phyloP scores from a whole-genome alignment of 192 early-diverging fungal genomes.

The Backusella tuberculispora region DNA sequence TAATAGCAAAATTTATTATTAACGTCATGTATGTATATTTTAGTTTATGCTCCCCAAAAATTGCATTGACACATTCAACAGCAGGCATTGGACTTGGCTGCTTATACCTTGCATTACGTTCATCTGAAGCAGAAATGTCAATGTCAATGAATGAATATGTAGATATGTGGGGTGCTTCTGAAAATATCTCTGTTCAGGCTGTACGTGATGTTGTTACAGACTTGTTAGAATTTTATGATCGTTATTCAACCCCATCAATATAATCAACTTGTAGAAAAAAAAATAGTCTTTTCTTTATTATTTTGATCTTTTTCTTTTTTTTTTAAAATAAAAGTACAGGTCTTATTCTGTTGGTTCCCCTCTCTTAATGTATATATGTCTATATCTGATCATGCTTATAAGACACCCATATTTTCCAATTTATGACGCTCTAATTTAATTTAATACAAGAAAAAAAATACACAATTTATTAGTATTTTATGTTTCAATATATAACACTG shows the following conservation, averaged over 20 bases:
- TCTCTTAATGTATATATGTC: not conserved
- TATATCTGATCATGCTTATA: not conserved
- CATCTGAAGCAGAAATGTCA: constrained; percentile 25
- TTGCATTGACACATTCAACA: constrained; percentile 31
- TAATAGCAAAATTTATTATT: not conserved
- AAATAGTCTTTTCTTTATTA: not conserved
- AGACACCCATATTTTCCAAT: constrained; percentile 27
- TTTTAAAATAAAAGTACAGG: not conserved
- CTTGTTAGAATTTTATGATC: constrained; percentile 27
- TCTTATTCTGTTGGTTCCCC: not conserved
- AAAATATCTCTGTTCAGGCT: constrained; percentile 35
- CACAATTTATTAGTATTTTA: not conserved
- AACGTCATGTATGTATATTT: not conserved
- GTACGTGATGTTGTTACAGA: constrained; percentile 31
- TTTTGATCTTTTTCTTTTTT: not conserved
- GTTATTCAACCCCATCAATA: not conserved
- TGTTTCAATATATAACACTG: not conserved
- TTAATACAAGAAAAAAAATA: not conserved
- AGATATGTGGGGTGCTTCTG: constrained; percentile 38
- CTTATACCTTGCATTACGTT: constrained; percentile 38
- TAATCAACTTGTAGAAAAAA: not conserved
- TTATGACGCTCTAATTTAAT: constrained; percentile 25
- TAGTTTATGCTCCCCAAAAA: constrained; percentile 36
- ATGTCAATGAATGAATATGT: constrained; percentile 41
- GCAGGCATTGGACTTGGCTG: constrained; percentile 39